These are phyloP conservation scores for Komagataella pastoris DNA, from an alignment of 805 yeast genomes.

Conservation along the genomic window DNA sequence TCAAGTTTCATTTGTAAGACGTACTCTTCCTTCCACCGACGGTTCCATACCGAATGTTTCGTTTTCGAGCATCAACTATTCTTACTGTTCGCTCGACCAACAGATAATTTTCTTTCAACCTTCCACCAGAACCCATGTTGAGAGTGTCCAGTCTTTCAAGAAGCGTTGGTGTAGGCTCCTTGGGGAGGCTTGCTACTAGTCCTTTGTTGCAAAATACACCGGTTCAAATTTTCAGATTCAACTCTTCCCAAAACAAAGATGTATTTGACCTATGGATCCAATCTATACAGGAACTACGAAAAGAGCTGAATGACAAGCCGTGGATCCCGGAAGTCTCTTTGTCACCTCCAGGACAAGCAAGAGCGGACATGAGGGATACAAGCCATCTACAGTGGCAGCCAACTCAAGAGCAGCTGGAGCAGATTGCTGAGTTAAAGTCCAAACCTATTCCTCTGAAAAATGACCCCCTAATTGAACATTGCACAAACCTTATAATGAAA, in stretches of 20 bases:
- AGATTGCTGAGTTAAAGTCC: slow-evolving; percentile 34
- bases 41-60: background rate
- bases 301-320: slow-evolving; percentile 10
- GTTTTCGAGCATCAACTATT: background rate
- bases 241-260: slow-evolving; percentile 7
- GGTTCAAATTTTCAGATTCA: background rate
- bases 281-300: slow-evolving; percentile 15
- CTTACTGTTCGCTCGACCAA: background rate
- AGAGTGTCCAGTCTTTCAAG: background rate
- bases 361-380: slow-evolving; percentile 6
- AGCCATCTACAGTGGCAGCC: slow-evolving; percentile 35
- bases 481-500: slow-evolving; percentile 83
- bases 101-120: background rate
- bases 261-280: slow-evolving; percentile 15
- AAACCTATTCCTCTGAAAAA: slow-evolving; percentile 44
- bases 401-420: slow-evolving; percentile 46
- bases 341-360: slow-evolving; percentile 1
- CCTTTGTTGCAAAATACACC: background rate
- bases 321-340: slow-evolving; percentile 2
- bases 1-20: background rate
- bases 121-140: background rate
- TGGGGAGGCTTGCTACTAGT: background rate
- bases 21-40: background rate
- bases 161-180: background rate
- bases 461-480: slow-evolving; percentile 64